A percentile compares a stretch with the other conserved stretches of the same genome.
Evolutionary conservation across 352 stramenopile genomes (phyloP).

Genomic region (Phytopythium boreale): DNA sequence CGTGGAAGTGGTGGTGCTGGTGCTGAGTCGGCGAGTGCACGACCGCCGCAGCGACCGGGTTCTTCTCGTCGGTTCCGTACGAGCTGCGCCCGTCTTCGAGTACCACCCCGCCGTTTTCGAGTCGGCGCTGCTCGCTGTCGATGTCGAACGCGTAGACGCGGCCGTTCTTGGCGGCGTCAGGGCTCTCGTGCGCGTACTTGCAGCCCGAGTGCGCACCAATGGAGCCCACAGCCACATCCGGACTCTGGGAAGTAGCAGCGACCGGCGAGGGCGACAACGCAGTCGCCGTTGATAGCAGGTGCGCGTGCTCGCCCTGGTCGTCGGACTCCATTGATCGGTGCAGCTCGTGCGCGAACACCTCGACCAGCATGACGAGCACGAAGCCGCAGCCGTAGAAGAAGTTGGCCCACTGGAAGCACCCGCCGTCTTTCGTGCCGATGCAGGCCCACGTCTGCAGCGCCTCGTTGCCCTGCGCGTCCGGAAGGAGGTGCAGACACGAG

Average conservation of each 20-base stretch:
- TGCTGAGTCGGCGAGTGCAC: slow-evolving; percentile 6
- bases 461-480: slow-evolving; percentile 66
- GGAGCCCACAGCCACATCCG: background rate
- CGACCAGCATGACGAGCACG: slow-evolving; percentile 67
- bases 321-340: slow-evolving; percentile 37
- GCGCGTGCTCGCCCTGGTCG: slow-evolving; percentile 22
- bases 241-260: slow-evolving; percentile 8
- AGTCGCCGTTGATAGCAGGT: background rate
- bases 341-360: slow-evolving; percentile 62
- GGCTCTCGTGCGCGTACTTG: background rate
- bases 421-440: slow-evolving; percentile 29
- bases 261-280: background rate
- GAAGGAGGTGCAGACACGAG: slow-evolving; percentile 77
- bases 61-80: slow-evolving; percentile 10
- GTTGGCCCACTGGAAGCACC: slow-evolving; percentile 74
- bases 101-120: background rate
- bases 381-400: slow-evolving; percentile 82
- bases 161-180: slow-evolving; percentile 1
- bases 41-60: slow-evolving; percentile 2
- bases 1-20: slow-evolving; percentile 58
- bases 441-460: slow-evolving; percentile 50
- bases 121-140: background rate
- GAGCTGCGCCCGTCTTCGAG: background rate
- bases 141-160: slow-evolving; percentile 4
- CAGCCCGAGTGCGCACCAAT: background rate